A percentile compares a stretch with the other conserved stretches of the same genome.
Evolutionary conservation across 73 alveolate species (phyloP).

Genomic region (Stentor coeruleus): DNA sequence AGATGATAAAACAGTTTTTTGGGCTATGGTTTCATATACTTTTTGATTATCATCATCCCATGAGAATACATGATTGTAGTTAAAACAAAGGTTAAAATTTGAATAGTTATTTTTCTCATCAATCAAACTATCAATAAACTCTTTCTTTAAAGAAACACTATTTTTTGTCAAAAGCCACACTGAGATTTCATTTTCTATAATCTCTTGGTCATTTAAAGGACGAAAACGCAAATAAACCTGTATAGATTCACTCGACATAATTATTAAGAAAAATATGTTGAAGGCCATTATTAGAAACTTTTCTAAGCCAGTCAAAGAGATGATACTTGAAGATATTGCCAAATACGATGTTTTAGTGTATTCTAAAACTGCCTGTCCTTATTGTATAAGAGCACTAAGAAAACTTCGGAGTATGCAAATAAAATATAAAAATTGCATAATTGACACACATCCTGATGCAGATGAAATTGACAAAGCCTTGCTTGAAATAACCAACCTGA

Average conservation of each 20-base stretch:
- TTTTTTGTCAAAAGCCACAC: not conserved
- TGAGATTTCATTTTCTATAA: not conserved
- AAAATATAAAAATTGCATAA: constrained; percentile 20
- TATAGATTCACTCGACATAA: constrained; percentile 19
- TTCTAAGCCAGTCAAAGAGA: not conserved
- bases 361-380: constrained; percentile 49
- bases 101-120: not conserved
- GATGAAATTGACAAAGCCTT: constrained; percentile 29
- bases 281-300: not conserved
- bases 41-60: constrained; percentile 29
- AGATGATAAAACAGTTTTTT: constrained; percentile 42
- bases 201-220: constrained; percentile 7
- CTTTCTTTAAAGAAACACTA: not conserved
- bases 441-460: constrained; percentile 38
- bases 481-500: constrained; percentile 35
- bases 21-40: constrained; percentile 40
- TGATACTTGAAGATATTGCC: not conserved
- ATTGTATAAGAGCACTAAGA: constrained; percentile 38
- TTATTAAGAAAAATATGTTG: not conserved
- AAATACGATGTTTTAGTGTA: constrained; percentile 37
- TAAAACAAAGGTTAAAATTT: not conserved
- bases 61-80: not conserved
- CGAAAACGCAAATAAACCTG: constrained; percentile 23
- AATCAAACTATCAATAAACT: not conserved
- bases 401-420: constrained; percentile 26